Evolutionary conservation across 306 rosid genomes (phyloP), one percentile per base, ranked within the genome.

Genomic region (Mucuna pruriens): DNA sequence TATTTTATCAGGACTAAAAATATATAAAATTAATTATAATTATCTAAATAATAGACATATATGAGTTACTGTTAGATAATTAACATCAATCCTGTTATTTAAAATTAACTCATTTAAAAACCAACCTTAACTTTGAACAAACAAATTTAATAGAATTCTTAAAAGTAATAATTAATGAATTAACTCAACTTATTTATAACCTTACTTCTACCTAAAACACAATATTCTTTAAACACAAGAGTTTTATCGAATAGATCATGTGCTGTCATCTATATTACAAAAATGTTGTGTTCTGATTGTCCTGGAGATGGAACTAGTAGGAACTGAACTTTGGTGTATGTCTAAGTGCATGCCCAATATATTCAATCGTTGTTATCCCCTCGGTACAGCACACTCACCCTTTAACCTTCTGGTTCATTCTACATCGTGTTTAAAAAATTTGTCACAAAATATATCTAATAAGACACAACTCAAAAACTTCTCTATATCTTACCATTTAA

Each of bases 391-490:
- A n/a, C 69, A 19, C 83, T 78, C 68, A 57, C 78, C 71, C 42
- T 83, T 57, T 84, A 81, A 86, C 79, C 74, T 74, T 81, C 81
- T 29, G 19, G 66, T 22, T 77, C 89, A 49, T 73, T 84, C 95
- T 94, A 95, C 87, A 89, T 85, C 74, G 55, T 44, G 81, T 85
- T 71, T 61, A 75, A 71, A 84, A 82, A 12, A 77, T 17, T 12
- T 82, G 63, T 90, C 38, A 61, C 36, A 36, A 57, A 63, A 44
- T 40, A 76, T 75, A 16, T 52, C 29, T 67, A n/a, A n/a, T 49
- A 10, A 17, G 65, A 71, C 46, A 38, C 76, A 36, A 25, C 17
- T 58, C 25, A 17, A 17, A 10, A 25, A 58, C 25, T 58, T 55
- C 34, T 22, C 23, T 57, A 3, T 55, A 22, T 52, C 62, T 20